phyloP scores from a whole-genome alignment of 2,329 filamentous ascomycete genomes.

The Botrytis elliptica region DNA sequence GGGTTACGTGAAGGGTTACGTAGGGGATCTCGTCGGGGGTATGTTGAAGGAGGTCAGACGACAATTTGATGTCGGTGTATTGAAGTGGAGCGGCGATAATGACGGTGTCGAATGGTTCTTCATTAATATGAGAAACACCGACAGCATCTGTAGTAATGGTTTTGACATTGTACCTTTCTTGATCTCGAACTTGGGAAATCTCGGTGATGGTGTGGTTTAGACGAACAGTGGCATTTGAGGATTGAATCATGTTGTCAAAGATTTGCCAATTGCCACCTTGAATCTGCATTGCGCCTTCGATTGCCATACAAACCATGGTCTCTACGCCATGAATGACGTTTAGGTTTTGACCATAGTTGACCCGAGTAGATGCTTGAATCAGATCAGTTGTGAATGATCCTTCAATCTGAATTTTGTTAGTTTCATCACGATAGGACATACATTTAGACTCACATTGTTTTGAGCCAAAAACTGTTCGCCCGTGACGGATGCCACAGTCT shows the following conservation, averaged over 20 bases:
- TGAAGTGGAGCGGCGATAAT: constrained; percentile 83
- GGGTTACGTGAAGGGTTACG: constrained; percentile 80
- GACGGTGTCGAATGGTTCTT: constrained; percentile 67
- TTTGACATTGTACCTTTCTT: constrained; percentile 48
- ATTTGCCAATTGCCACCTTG: constrained; percentile 92
- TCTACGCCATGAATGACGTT: constrained; percentile 84
- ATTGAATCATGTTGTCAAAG: constrained; percentile 75
- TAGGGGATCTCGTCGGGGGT: constrained; percentile 80
- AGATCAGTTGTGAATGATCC: constrained; percentile 72
- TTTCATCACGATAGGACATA: not conserved
- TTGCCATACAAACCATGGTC: constrained; percentile 85
- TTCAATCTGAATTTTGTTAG: constrained; percentile 51
- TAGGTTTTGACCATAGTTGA: constrained; percentile 93
- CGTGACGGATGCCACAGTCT: constrained; percentile 64
- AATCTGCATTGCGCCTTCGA: constrained; percentile 77
- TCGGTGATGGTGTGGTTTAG: constrained; percentile 67
- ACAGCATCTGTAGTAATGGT: constrained; percentile 25
- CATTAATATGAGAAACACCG: constrained; percentile 20
- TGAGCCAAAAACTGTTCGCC: constrained; percentile 69
- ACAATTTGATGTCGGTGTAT: constrained; percentile 66
- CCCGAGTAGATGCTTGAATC: constrained; percentile 84
- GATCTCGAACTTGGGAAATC: constrained; percentile 51
- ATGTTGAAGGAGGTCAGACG: constrained; percentile 65
- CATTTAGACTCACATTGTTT: constrained; percentile 51
- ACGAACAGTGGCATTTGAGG: constrained; percentile 58